phyloP scores from a whole-genome alignment of 306 rosid genomes.

The Oxytropis ochrocephala region DNA sequence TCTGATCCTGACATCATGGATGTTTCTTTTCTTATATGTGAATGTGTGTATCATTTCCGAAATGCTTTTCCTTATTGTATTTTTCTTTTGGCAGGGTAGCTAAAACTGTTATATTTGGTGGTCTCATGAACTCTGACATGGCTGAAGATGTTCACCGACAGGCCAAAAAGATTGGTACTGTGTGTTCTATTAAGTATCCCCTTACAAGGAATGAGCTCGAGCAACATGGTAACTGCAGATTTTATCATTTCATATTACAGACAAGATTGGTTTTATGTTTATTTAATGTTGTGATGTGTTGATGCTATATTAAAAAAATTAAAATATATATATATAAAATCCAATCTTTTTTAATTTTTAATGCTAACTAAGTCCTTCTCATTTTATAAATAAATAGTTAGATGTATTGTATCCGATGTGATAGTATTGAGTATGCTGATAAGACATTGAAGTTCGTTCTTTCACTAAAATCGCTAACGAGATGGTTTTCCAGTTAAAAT shows the following conservation, averaged over 20 bases:
- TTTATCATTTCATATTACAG: background rate
- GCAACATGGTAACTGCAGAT: slow-evolving; percentile 52
- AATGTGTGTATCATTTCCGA: background rate
- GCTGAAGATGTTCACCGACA: slow-evolving; percentile 65
- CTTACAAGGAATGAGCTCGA: slow-evolving; percentile 69
- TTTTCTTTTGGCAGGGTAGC: slow-evolving; percentile 64
- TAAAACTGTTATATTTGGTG: slow-evolving; percentile 79
- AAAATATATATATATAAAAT: background rate
- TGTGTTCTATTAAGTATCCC: slow-evolving; percentile 72
- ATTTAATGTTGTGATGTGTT: background rate
- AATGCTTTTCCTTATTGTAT: slow-evolving; percentile 13
- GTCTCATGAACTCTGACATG: slow-evolving; percentile 63
- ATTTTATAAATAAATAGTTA: background rate
- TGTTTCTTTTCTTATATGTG: too few species aligned
- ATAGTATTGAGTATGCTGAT: background rate
- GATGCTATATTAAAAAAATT: background rate
- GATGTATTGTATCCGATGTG: background rate
- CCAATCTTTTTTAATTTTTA: background rate
- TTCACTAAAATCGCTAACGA: background rate
- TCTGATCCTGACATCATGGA: background rate
- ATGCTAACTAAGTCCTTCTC: background rate
- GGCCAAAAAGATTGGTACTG: slow-evolving; percentile 62
- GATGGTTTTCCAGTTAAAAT: slow-evolving; percentile 8
- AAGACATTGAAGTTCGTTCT: background rate
- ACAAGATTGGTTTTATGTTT: background rate